Evolutionary conservation across 2,329 filamentous ascomycete genomes (phyloP), one percentile per base, ranked within the genome.

Genomic region (Knoxdaviesia capensis): DNA sequence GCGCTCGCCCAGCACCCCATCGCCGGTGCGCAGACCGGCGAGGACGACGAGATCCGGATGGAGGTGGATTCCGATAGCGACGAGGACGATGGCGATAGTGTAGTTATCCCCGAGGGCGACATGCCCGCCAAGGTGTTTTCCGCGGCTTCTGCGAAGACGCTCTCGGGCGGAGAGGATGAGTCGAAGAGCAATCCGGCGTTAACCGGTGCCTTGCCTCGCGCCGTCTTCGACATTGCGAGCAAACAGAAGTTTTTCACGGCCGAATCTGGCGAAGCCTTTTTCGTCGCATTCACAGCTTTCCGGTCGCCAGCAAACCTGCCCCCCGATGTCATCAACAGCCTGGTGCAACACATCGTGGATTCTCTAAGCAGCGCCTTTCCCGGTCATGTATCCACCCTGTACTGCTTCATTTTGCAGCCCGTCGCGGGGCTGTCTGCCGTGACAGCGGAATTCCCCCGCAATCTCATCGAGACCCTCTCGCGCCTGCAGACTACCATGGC

Each of bases 161-260:
- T 20, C 20, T 20, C 20, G 20, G 20, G 20, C 20, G 20, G 20
- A 20, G 57, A 65, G 43, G 59, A 61, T 1, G 63, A 65, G 42
- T 62, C 93, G 48, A 66, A 80, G 52, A 75, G 74, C 44, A 88
- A 86, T 39, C 86, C 88, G 4, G 85, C 85, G 7, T 68, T 94
- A 48, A 83, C 81, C 46, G 90, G 90, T n/a, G 90, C 85, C 10
- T 94, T 98, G 49, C 87, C 90, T 2, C 71, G 86, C 43, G 86
- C 88, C 35, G 83, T 98, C 39, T 94, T 94, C 53, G 85, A 94
- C 52, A 75, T 84, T 28, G 79, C 86, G 5, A 76, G 77, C 62
- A 84, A 80, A 56, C 78, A 94, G 51, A 71, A 80, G 41, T 76
- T 81, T 48, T 75, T 78, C 55, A 72, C 71, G 45, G 59, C 75